Conservation (phyloP, 2,329 filamentous ascomycete genomes). For the Colletotrichum brevisporum region DNA sequence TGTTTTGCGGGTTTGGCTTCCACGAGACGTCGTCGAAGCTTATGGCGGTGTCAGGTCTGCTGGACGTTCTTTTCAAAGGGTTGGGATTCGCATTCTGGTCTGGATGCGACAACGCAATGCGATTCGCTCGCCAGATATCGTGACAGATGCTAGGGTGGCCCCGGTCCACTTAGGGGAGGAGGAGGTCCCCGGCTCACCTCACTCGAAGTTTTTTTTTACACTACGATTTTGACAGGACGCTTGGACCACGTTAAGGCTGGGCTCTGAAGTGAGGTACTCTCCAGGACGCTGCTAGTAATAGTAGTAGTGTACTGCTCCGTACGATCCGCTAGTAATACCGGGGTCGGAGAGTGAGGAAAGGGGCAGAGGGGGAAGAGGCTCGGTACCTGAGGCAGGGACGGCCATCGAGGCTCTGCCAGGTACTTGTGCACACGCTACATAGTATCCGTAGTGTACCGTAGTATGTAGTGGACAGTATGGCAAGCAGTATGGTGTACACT, state of each 20-base stretch:
- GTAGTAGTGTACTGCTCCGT: not conserved
- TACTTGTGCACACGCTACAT: too few relatives aligned
- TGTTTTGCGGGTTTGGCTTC: not conserved
- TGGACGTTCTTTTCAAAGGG: not conserved
- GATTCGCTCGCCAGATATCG: constrained; percentile 37
- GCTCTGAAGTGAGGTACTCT: constrained; percentile 2
- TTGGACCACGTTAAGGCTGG: constrained; percentile 40
- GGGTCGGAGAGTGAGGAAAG: constrained; percentile 15
- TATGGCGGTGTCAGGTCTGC: constrained; percentile 16
- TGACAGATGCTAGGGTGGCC: constrained; percentile 38
- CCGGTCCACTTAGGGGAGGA: constrained; percentile 13
- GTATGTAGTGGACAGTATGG: too few relatives aligned
- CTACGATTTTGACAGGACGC: constrained; percentile 42
- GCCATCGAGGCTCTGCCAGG: not conserved
- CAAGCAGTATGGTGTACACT: too few relatives aligned
- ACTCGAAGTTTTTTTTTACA: constrained; percentile 25
- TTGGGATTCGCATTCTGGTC: constrained; percentile 26
- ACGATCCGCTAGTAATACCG: not conserved
- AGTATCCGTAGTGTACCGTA: too few relatives aligned
- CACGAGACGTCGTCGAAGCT: constrained; percentile 25
- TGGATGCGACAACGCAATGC: constrained; percentile 29
- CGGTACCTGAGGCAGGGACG: constrained; percentile 1
- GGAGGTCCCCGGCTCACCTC: constrained; percentile 9
- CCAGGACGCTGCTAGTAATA: too few relatives aligned
- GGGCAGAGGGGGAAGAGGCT: constrained; percentile 2